phyloP scores from a whole-genome alignment of 352 stramenopile genomes.

The Phytophthora ramorum region DNA sequence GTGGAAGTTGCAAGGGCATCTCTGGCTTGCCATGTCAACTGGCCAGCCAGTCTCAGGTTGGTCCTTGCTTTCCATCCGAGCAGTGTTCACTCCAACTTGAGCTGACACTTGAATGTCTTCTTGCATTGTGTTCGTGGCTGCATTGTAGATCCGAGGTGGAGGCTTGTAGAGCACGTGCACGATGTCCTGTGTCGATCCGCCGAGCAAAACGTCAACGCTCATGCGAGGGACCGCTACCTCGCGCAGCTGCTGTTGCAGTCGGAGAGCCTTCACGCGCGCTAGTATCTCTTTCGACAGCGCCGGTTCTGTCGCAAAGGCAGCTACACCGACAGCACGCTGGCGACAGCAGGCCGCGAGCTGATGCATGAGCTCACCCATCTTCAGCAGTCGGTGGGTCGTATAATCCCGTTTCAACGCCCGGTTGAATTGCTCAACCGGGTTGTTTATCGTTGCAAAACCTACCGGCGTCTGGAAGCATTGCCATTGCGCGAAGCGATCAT shows the following conservation, averaged over 20 bases:
- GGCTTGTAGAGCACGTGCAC: no score
- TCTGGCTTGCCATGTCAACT: neutral
- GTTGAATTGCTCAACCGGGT: slow-evolving; percentile 28
- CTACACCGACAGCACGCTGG: neutral
- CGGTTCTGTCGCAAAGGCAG: neutral
- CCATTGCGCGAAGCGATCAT: slow-evolving; percentile 17
- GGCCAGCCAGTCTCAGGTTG: neutral
- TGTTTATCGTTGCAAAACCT: slow-evolving; percentile 31
- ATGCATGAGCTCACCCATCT: neutral
- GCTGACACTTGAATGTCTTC: no score
- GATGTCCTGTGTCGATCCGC: no score
- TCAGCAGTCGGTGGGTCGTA: slow-evolving; percentile 3
- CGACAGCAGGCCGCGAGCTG: neutral
- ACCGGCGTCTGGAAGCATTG: slow-evolving; percentile 15
- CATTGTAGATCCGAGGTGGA: no score
- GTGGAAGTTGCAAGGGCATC: slow-evolving; percentile 4
- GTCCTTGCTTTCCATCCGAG: no score
- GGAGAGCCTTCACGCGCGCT: neutral
- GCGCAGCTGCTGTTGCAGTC: neutral
- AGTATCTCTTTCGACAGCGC: slow-evolving; percentile 7
- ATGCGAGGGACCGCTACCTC: neutral
- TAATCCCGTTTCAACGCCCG: slow-evolving; percentile 28
- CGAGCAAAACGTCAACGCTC: no score
- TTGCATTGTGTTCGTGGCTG: no score
- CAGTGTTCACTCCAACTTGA: no score